Evolutionary conservation across 495 filamentous ascomycete species (phyloP).

Genomic region (Evansstolkia leycettana): DNA sequence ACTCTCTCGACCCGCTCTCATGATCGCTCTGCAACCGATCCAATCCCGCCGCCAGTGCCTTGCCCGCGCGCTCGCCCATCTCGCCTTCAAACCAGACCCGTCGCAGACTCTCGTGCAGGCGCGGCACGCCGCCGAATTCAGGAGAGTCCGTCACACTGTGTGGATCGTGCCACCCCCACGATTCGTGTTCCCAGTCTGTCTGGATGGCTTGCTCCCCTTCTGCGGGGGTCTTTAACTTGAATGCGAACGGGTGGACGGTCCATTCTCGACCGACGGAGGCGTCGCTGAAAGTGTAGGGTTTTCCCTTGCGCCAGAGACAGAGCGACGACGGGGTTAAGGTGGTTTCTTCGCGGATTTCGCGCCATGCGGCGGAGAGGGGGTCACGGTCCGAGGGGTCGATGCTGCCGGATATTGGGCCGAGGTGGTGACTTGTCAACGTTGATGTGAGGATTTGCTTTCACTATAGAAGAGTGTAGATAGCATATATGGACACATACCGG

Average conservation of each 20-base stretch:
- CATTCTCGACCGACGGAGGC: conserved; percentile 38
- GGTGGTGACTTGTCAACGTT: conserved; percentile 28
- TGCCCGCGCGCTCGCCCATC: conserved; percentile 25
- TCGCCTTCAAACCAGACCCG: conserved; percentile 44
- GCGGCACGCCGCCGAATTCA: conserved; percentile 39
- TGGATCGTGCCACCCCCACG: conserved; percentile 44
- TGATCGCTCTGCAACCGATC: conserved; percentile 36
- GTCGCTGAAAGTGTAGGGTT: conserved; percentile 46
- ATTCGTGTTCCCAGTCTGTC: conserved; percentile 53
- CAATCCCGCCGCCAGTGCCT: conserved; percentile 32
- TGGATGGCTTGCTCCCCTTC: conserved; percentile 28
- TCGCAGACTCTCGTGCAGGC: conserved; percentile 39
- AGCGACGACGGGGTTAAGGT: conserved; percentile 32
- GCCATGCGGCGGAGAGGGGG: conserved; percentile 43
- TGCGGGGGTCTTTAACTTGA: conserved; percentile 29
- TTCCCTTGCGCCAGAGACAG: conserved; percentile 41
- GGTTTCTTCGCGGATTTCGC: conserved; percentile 54
- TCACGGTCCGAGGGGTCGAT: conserved; percentile 38
- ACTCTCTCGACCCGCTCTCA: conserved; percentile 42
- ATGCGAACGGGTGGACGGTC: conserved; percentile 53
- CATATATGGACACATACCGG: too few species aligned
- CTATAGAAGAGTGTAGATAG: not conserved
- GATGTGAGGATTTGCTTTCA: not conserved
- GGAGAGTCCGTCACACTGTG: conserved; percentile 24
- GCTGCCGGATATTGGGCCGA: conserved; percentile 48